phyloP scores from a whole-genome alignment of 1,284 basidiomycete genomes.

The Volvariella surrecta region DNA sequence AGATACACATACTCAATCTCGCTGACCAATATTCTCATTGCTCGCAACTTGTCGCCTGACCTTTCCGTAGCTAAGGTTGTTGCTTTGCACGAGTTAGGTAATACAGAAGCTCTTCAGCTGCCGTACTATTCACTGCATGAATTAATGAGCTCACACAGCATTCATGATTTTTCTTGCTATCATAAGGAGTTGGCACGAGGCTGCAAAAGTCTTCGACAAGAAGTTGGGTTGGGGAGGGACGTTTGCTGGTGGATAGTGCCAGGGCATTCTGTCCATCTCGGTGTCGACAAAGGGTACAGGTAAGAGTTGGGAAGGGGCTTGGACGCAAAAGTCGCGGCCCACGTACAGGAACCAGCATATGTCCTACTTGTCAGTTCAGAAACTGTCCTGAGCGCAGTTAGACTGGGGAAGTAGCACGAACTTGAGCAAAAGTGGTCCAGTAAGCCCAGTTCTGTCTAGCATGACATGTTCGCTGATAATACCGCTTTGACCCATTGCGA shows the following conservation, averaged over 20 bases:
- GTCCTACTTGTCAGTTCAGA: conserved; percentile 25
- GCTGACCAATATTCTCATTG: conserved; percentile 38
- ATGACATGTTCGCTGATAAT: conserved; percentile 39
- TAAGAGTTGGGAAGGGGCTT: conserved; percentile 25
- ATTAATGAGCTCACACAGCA: conserved; percentile 37
- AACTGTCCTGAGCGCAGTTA: not conserved
- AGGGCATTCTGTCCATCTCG: conserved; percentile 36
- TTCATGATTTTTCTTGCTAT: conserved; percentile 52
- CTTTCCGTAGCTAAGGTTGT: conserved; percentile 30
- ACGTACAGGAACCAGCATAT: conserved; percentile 54
- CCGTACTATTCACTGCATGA: not conserved
- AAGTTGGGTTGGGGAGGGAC: conserved; percentile 36
- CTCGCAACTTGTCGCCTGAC: conserved; percentile 27
- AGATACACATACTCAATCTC: conserved; percentile 40
- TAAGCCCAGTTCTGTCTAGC: conserved; percentile 48
- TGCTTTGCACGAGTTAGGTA: conserved; percentile 21
- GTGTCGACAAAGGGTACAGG: conserved; percentile 36
- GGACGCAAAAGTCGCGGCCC: conserved; percentile 45
- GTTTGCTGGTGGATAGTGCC: conserved; percentile 29
- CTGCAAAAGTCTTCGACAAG: conserved; percentile 42
- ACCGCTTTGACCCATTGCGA: conserved; percentile 45
- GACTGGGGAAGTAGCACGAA: conserved; percentile 10
- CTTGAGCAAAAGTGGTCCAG: conserved; percentile 45
- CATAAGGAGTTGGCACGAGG: conserved; percentile 43
- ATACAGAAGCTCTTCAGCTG: too few relatives aligned